Evolutionary conservation across 2,329 filamentous ascomycete species (phyloP), one percentile per base, ranked within the genome.

Genomic region (Bipolaris gigantea): DNA sequence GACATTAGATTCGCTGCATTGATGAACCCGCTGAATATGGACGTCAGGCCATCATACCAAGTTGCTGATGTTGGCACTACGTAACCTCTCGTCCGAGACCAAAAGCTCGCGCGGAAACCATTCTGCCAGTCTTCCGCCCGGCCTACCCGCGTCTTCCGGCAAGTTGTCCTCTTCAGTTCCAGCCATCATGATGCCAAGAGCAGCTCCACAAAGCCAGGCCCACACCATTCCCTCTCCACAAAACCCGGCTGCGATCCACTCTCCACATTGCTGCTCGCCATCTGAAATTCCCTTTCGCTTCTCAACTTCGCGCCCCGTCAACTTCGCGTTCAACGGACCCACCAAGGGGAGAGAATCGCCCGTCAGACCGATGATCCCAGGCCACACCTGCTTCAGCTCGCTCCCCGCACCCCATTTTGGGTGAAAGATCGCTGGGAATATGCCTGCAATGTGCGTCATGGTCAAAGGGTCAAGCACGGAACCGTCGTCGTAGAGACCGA

Each of bases 321-420:
- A 55, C 16, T 49, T 60, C 10, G 59, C 45, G 9, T 73, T 67
- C 0, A 82, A 66, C n/a, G 67, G 63, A 0, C 81, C 82, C 1
- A 84, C 81, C 36, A 83, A 76, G 0, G 82, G 82, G 25, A 81
- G 67, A 10, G 61, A 44, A 56, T 85, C 83, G 0, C 77, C 79
- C 0, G 79, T 81, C 25, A 78, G 61, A 1, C 76, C 79, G 19
- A 84, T 63, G 6, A 80, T 75, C 0, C 82, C 82, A 0, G 77
- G 78, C 83, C 82, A 85, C 0, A 74, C 69, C 44, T 72, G 72
- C 49, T 76, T 74, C 3, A 79, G 55, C 4, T 64, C 46, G 1
- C 56, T 48, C 16, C 58, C 51, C 7, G 27, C 34, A 27, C 51
- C 59, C 45, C 56, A 60, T n/a, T 51, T 51, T n/a, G 53, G 55